Evolutionary conservation across 306 rosid species (phyloP), one percentile per base, ranked within the genome.

Genomic region (apple (Malus domestica)): DNA sequence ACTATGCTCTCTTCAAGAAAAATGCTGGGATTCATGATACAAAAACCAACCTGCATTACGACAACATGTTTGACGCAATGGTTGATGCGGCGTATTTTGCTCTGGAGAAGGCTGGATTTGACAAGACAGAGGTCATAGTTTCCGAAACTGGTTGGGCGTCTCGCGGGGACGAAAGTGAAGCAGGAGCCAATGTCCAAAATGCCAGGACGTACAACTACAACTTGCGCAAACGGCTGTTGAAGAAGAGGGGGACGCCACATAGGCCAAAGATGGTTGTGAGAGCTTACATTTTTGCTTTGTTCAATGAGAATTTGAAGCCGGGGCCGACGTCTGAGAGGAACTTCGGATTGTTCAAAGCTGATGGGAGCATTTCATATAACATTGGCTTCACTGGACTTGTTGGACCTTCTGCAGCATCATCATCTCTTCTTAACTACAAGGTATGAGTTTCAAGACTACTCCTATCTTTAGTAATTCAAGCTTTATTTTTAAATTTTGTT

Each of bases 101-200:
- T 8, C 76, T 96, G 73, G 98, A 92, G 59, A 92, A 96, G 67
- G 88, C 72, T 4, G 99, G 99, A 2, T 89, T 79, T 71, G 86
- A 80, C 0, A 88, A 90, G 73, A 90, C 78, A 93, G 87, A 90
- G 49, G 98, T 92, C 51, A 85, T 96, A 52, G 96, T 96, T 40
- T 89, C 97, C 0, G 97, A 96, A 69, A 96, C 99, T 1, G 99
- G 99, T 8, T 96, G 99, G 98, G 99, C 93, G 5, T 96, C 99
- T 10, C 70, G 10, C 0, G 99, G 99, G 1, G 99, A 96, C 13
- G 82, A 77, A 1, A 70, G 82, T 42, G 99, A 96, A 62, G 91
- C 91, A 0, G 99, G 98, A 2, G 98, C 98, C 8, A 71, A 80
- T 0, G 12, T 65, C 49, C 25, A 82, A 9, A 83, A 90, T 80